These are phyloP conservation scores for Exobasidium rhododendri DNA, from an alignment of 1,284 basidiomycete genomes.

Conservation along the genomic window DNA sequence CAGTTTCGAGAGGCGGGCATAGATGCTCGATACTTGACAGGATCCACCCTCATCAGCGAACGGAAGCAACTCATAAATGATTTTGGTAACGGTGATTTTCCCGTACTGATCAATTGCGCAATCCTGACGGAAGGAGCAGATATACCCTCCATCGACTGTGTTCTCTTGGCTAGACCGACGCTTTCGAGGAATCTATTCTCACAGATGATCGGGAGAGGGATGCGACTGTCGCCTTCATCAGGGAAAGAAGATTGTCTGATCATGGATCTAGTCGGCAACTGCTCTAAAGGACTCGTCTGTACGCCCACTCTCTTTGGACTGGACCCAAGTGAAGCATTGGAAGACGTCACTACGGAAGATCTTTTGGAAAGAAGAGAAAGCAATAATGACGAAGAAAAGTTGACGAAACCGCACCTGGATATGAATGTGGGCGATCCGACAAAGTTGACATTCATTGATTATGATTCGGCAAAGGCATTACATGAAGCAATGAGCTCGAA, in stretches of 20 bases:
- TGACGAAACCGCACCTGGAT: slow-evolving; percentile 5
- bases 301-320: slow-evolving; percentile 83
- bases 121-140: slow-evolving; percentile 63
- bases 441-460: slow-evolving; percentile 74
- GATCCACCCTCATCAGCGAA: slow-evolving; percentile 65
- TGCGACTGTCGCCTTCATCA: slow-evolving; percentile 76
- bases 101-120: slow-evolving; percentile 87
- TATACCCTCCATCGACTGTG: slow-evolving; percentile 69
- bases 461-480: slow-evolving; percentile 69
- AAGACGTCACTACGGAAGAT: slow-evolving; percentile 7
- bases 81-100: slow-evolving; percentile 72
- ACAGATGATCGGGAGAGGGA: slow-evolving; percentile 94
- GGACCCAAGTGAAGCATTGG: slow-evolving; percentile 59
- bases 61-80: slow-evolving; percentile 66
- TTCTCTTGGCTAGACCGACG: slow-evolving; percentile 73
- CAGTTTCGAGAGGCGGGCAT: slow-evolving; percentile 73
- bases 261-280: slow-evolving; percentile 85
- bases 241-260: slow-evolving; percentile 82
- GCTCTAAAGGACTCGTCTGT: slow-evolving; percentile 70
- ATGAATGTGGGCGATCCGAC: slow-evolving; percentile 27
- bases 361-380: not conserved
- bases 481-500: slow-evolving; percentile 59
- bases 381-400: not conserved
- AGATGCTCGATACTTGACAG: slow-evolving; percentile 77
- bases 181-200: slow-evolving; percentile 81